Evolutionary conservation across 192 early-diverging fungal genomes (phyloP).

Genomic region (Coemansia sp.): DNA sequence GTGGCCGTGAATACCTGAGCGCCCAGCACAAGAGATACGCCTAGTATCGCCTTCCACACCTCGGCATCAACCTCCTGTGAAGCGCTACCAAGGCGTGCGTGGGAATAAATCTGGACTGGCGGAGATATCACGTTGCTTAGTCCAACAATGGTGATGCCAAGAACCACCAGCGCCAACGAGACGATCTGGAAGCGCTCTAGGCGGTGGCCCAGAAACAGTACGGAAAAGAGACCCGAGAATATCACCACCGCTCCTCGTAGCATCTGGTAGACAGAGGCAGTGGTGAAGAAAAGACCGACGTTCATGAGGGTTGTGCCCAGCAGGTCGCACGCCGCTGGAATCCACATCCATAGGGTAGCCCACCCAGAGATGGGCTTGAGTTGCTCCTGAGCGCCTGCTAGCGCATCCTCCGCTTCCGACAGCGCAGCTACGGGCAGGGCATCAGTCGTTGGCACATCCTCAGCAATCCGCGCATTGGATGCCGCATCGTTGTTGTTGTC

Average conservation of each 20-base stretch:
- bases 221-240: constrained; percentile 88
- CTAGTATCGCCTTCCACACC: constrained; percentile 64
- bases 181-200: constrained; percentile 80
- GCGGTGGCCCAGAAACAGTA: constrained; percentile 78
- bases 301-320: constrained; percentile 90
- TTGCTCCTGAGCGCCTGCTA: not conserved
- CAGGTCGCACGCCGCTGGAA: constrained; percentile 73
- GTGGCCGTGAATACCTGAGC: constrained; percentile 92
- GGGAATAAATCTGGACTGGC: constrained; percentile 22
- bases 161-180: constrained; percentile 75
- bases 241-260: constrained; percentile 93
- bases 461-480: constrained; percentile 6
- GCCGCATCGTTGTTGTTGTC: not conserved
- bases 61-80: constrained; percentile 27
- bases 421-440: constrained; percentile 16
- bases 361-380: constrained; percentile 57
- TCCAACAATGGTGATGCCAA: constrained; percentile 90
- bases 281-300: constrained; percentile 89
- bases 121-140: constrained; percentile 60
- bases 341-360: constrained; percentile 58
- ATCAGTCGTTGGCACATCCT: constrained; percentile 35
- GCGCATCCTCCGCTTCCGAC: not conserved
- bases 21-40: constrained; percentile 79
- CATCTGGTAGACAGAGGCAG: constrained; percentile 94
- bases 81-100: constrained; percentile 13